Conservation (phyloP, 495 filamentous ascomycete species). For the Talaromyces adpressus region DNA sequence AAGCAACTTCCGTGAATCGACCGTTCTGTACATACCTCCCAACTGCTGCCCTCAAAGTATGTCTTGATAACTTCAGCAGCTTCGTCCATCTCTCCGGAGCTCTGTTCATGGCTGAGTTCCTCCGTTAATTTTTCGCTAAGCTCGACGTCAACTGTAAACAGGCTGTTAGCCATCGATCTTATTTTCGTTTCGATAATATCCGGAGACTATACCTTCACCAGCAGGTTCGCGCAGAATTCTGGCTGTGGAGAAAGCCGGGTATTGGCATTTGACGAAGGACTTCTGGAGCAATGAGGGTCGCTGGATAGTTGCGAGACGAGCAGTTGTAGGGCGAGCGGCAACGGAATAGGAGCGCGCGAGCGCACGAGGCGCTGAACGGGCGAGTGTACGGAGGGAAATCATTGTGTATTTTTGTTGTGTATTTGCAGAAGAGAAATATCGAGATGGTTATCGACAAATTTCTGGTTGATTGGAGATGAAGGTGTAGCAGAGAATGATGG, state of each 20-base stretch:
- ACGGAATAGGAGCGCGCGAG: constrained; percentile 52
- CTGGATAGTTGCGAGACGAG: constrained; percentile 40
- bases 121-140: constrained; percentile 42
- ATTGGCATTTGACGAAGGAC: constrained; percentile 45
- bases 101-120: constrained; percentile 41
- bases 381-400: constrained; percentile 66
- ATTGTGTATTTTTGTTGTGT: constrained; percentile 41
- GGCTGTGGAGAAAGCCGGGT: constrained; percentile 70
- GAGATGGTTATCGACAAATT: neutral
- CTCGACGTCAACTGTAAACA: constrained; percentile 34
- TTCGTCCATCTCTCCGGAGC: constrained; percentile 34
- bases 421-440: constrained; percentile 7
- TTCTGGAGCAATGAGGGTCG: constrained; percentile 44
- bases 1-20: constrained; percentile 50
- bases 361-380: constrained; percentile 65
- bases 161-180: neutral
- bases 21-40: constrained; percentile 50
- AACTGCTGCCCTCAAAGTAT: constrained; percentile 73
- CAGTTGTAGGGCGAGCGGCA: constrained; percentile 34
- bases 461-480: neutral
- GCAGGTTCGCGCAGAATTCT: constrained; percentile 47
- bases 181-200: neutral
- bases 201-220: constrained; percentile 43
- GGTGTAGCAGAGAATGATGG: constrained; percentile 15
- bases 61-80: constrained; percentile 64